Percentiles rank a stretch among this genome's conserved stretches.
These are phyloP conservation scores for Stylonectria norvegica DNA, from an alignment of 2,329 filamentous ascomycete genomes.

Conservation along the genomic window DNA sequence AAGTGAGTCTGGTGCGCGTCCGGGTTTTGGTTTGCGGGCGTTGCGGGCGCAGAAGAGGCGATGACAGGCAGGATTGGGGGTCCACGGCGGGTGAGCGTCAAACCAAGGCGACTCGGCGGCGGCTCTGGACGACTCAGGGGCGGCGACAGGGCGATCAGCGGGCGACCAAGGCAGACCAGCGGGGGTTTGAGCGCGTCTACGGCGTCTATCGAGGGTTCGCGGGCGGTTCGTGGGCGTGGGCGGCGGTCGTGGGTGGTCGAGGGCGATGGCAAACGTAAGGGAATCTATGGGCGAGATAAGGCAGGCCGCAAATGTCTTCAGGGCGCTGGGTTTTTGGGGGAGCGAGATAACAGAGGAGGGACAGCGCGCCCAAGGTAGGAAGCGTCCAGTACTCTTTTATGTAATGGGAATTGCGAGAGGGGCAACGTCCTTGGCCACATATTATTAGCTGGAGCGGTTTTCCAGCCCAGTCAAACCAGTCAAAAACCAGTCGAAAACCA, in stretches of 20 bases:
- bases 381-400: conserved; percentile 37
- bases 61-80: conserved; percentile 28
- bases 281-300: conserved; percentile 32
- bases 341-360: conserved; percentile 30
- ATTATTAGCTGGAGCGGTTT: neutral
- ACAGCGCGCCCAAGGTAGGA: conserved; percentile 23
- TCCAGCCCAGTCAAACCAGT: neutral
- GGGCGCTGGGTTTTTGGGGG: conserved; percentile 27
- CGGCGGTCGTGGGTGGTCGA: neutral
- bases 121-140: conserved; percentile 20
- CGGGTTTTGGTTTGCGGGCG: conserved; percentile 35
- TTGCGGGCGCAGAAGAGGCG: conserved; percentile 33
- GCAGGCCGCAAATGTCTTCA: neutral
- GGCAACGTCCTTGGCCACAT: conserved; percentile 7
- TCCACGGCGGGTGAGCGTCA: conserved; percentile 22
- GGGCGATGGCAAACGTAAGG: conserved; percentile 24
- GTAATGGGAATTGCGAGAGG: conserved; percentile 36
- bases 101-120: neutral
- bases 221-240: neutral
- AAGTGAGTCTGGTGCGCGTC: conserved; percentile 31
- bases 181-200: conserved; percentile 21
- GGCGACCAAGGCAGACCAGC: conserved; percentile 15
- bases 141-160: conserved; percentile 11
- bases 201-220: conserved; percentile 27
- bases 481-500: no score